A percentile compares a stretch with the other conserved stretches of the same genome.
Evolutionary conservation across 768 basidiomycete genomes (phyloP).

Genomic region (Hypholoma sublateritium): DNA sequence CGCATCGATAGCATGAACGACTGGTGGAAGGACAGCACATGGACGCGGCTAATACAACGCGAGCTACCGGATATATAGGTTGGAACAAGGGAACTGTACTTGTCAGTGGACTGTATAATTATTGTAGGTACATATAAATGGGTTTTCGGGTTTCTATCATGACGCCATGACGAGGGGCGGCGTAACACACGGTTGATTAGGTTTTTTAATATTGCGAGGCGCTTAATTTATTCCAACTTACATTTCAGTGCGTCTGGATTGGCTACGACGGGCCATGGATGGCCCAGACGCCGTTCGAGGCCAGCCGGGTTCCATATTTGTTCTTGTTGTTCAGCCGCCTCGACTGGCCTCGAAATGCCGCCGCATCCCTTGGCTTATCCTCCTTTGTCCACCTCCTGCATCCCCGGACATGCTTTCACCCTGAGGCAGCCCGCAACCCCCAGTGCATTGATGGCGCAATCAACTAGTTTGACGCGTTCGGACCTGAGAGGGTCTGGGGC

Average conservation of each 20-base stretch:
- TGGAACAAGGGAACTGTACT: not conserved
- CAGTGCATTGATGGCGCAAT: too few species aligned
- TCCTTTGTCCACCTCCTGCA: not conserved
- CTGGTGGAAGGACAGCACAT: constrained; percentile 93
- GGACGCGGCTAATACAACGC: constrained; percentile 77
- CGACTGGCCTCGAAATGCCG: constrained; percentile 8
- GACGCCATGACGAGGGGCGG: not conserved
- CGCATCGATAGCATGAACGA: constrained; percentile 80
- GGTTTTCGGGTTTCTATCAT: not conserved
- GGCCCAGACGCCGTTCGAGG: constrained; percentile 2
- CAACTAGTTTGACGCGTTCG: too few species aligned
- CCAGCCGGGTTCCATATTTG: not conserved
- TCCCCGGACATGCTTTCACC: too few species aligned
- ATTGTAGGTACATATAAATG: not conserved
- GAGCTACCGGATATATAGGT: constrained; percentile 75
- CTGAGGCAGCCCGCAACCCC: too few species aligned
- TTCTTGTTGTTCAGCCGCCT: constrained; percentile 3
- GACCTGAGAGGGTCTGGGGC: not conserved
- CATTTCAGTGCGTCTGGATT: not conserved
- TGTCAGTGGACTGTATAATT: not conserved
- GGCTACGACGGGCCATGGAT: not conserved
- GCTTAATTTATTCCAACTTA: not conserved
- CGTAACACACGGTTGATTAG: not conserved
- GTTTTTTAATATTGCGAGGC: not conserved
- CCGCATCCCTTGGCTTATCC: not conserved